Evolutionary conservation across 495 filamentous ascomycete species (phyloP).

Genomic region (Talaromyces adpressus): DNA sequence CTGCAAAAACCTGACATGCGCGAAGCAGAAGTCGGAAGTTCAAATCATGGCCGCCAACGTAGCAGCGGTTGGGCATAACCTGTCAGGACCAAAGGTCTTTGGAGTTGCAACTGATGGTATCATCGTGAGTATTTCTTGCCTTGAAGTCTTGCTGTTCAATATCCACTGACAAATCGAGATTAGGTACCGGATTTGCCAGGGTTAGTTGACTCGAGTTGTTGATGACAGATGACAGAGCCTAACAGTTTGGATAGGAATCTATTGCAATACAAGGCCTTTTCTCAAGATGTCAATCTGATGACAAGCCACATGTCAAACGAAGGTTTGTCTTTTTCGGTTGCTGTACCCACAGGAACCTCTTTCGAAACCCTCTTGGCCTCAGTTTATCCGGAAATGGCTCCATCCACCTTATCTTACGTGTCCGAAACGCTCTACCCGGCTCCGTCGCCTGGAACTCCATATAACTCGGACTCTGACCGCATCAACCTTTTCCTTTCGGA

Average conservation of each 20-base stretch:
- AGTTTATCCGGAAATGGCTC: not conserved
- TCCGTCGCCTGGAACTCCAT: not conserved
- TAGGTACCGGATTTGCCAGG: not conserved
- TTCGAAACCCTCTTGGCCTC: not conserved
- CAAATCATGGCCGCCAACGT: not conserved
- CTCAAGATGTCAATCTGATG: conserved; percentile 48
- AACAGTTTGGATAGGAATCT: conserved; percentile 26
- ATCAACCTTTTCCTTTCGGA: not conserved
- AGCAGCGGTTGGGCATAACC: not conserved
- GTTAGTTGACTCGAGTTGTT: not conserved
- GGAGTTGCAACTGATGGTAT: not conserved
- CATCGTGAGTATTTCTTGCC: not conserved
- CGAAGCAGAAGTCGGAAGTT: not conserved
- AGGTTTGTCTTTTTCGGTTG: conserved; percentile 22
- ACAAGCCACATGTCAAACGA: conserved; percentile 50
- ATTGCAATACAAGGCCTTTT: conserved; percentile 49
- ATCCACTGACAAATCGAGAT: not conserved
- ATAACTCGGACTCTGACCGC: conserved; percentile 31
- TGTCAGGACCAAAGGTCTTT: not conserved
- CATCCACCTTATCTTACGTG: not conserved
- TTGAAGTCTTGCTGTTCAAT: not conserved
- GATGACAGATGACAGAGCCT: not conserved
- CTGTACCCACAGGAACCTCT: not conserved
- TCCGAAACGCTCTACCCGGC: conserved; percentile 8
- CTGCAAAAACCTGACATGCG: conserved; percentile 27